These are phyloP conservation scores for Pleurotus pulmonarius DNA, from an alignment of 768 basidiomycete genomes.

Conservation along the genomic window DNA sequence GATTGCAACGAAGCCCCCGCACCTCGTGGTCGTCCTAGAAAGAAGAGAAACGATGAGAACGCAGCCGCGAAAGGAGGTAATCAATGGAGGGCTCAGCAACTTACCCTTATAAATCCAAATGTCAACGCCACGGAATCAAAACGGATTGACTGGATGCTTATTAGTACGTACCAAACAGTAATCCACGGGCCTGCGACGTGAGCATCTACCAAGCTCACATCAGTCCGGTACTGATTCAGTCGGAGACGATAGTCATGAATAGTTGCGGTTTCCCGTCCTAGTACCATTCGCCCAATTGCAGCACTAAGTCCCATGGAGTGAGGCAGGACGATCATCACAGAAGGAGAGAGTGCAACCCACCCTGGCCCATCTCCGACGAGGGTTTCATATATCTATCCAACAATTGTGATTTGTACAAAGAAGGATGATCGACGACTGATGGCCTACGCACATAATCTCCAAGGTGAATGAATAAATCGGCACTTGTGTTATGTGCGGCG, in stretches of 20 bases:
- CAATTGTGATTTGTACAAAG: background rate
- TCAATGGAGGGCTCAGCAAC: background rate
- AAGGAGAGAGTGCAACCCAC: too few relatives aligned
- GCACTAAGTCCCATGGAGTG: constrained; percentile 25
- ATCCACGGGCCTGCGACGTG: constrained; percentile 54
- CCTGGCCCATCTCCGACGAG: constrained; percentile 13
- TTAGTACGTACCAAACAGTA: constrained; percentile 41
- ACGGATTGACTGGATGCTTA: too few relatives aligned
- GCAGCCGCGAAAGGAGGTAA: background rate
- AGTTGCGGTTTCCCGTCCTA: constrained; percentile 53
- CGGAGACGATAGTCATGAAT: constrained; percentile 54
- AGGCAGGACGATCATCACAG: background rate
- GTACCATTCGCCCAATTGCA: constrained; percentile 43
- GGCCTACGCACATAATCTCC: constrained; percentile 50
- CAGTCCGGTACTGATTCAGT: constrained; percentile 49
- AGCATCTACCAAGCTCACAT: constrained; percentile 40
- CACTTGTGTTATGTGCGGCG: constrained; percentile 47
- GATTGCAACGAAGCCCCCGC: background rate
- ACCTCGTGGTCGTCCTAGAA: constrained; percentile 50
- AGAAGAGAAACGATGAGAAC: background rate
- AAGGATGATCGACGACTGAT: background rate
- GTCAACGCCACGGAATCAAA: background rate
- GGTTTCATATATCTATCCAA: constrained; percentile 45
- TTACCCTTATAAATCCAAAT: background rate
- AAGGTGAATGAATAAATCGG: constrained; percentile 54